Evolutionary conservation across 108 stramenopile genomes (phyloP).

Genomic region (Skeletonema costatum): DNA sequence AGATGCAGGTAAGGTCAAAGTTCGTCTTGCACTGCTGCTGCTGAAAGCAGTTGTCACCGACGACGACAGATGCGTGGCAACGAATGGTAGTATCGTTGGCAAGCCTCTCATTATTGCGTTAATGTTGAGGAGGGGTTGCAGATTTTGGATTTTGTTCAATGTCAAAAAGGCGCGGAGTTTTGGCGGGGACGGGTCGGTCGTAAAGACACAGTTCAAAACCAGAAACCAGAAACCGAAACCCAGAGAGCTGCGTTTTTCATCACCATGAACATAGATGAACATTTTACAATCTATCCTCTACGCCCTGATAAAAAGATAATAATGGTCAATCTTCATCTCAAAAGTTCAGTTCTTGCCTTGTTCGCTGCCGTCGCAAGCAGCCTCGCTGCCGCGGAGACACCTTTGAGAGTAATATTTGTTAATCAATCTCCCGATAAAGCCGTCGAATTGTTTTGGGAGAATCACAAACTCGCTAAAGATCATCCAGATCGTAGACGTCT

Average conservation of each 20-base stretch:
- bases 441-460: slow-evolving; percentile 47
- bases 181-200: too few species aligned
- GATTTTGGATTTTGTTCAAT: too few species aligned
- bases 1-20: not conserved
- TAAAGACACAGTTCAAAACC: too few species aligned
- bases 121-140: too few species aligned
- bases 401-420: slow-evolving; percentile 19
- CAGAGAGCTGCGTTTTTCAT: too few species aligned
- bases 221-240: too few species aligned
- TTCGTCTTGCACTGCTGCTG: not conserved
- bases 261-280: too few species aligned
- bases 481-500: slow-evolving; percentile 1
- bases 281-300: too few species aligned
- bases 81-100: not conserved
- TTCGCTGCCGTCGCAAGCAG: slow-evolving; percentile 2
- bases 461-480: slow-evolving; percentile 15
- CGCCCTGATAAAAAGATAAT: too few species aligned
- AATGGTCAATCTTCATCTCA: not conserved
- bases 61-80: not conserved
- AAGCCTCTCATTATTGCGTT: not conserved
- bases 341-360: slow-evolving; percentile 3
- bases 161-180: too few species aligned
- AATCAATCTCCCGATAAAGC: slow-evolving; percentile 39
- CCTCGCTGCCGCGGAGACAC: slow-evolving; percentile 7
- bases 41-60: not conserved